These are phyloP conservation scores for Solanum piurae DNA, from an alignment of 257 asterid genomes.

Conservation along the genomic window DNA sequence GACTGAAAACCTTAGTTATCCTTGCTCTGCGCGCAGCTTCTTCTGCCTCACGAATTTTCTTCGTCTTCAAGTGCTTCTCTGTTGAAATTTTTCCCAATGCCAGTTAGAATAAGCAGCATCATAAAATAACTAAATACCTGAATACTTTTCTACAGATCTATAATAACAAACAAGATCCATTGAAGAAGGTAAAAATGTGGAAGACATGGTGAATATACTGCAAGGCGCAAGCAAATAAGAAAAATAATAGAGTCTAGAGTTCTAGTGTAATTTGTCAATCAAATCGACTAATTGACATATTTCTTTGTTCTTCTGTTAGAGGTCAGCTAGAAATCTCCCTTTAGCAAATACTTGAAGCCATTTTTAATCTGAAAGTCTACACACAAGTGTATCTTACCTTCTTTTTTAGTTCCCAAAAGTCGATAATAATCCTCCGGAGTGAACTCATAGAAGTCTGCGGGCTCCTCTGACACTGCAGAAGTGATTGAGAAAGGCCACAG, in stretches of 20 bases:
- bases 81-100: slow-evolving; percentile 7
- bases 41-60: slow-evolving; percentile 81
- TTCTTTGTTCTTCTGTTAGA: background rate
- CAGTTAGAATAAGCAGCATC: background rate
- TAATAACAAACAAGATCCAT: background rate
- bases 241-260: background rate
- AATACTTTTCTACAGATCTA: background rate
- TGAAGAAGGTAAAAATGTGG: background rate
- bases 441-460: slow-evolving; percentile 85
- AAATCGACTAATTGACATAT: background rate
- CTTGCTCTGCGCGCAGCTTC: slow-evolving; percentile 79
- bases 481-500: background rate
- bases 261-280: background rate
- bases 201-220: background rate
- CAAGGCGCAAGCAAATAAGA: background rate
- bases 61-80: slow-evolving; percentile 80
- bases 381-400: slow-evolving; percentile 39
- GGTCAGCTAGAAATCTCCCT: background rate
- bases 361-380: background rate
- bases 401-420: slow-evolving; percentile 62
- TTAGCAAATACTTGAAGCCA: background rate
- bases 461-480: slow-evolving; percentile 39
- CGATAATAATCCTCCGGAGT: slow-evolving; percentile 85
- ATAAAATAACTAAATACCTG: background rate
- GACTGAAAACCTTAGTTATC: slow-evolving; percentile 67